Base-by-base conservation (phyloP, 2,329 filamentous ascomycete species). In the Emergomyces orientalis region DNA sequence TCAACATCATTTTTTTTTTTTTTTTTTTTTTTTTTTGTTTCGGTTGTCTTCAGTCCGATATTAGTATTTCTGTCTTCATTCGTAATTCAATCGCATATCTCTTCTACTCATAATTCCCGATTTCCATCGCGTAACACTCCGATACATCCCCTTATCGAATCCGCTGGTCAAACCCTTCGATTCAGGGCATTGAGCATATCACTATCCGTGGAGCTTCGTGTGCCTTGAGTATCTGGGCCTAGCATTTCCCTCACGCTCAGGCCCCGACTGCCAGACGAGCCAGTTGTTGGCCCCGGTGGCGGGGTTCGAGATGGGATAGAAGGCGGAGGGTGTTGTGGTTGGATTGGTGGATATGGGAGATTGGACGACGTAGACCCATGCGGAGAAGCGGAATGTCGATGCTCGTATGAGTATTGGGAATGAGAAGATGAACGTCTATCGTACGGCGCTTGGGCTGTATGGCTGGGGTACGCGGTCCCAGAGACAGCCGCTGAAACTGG, bases 171-270 rank as follows among this genome's bases (percentile, higher is more conserved):
- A 19, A 61, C 76, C 57, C 75, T 73, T 59, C 77, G 75, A 63
- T 79, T 77, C 59, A 79, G 68, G 39, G 76, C 76, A 67, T 78
- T 80, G 47, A 81, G 74, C 79, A 81, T 81, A 63, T 79, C 77
- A 64, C 77, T 81, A 68, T 81, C 79, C 34, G 76, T 78, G 63
- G 75, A 78, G 49, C 75, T 77, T 37, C 79, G 76, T 32, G 74
- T 72, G 69, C 62, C 72, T 70, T 69, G 67, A 27, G 64, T 64
- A 55, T 78, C 75, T 1, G 77, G 76, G 56, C 77, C 78, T 39
- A 81, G 69, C 74, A 81, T 79, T 63, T 80, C 79, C 54, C 78
- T 76, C 52, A 81, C 78, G 62, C 78, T 79, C 68, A 81, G 73
- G 5, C 77, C 77, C 60, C 73, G 75, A 57, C 79, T 67, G 32